These are phyloP conservation scores for Pestalotiopsis fici DNA, from an alignment of 2,329 filamentous ascomycete genomes.

Conservation along the genomic window DNA sequence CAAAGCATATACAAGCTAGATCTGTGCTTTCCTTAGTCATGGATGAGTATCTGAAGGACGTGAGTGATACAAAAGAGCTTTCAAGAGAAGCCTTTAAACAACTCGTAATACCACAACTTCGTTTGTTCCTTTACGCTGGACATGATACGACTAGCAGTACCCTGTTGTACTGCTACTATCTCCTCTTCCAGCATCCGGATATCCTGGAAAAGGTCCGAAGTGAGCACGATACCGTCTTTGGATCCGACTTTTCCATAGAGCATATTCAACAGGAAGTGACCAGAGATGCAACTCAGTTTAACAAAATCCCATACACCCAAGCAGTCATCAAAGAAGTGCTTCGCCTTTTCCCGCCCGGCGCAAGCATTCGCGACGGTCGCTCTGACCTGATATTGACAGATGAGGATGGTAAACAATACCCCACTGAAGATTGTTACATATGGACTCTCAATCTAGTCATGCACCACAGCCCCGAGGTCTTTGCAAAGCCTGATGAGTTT, in stretches of 20 bases:
- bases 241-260: slow-evolving; percentile 24
- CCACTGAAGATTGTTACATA: slow-evolving; percentile 18
- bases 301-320: slow-evolving; percentile 31
- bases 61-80: neutral
- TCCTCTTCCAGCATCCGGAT: slow-evolving; percentile 29
- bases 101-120: slow-evolving; percentile 17
- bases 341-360: slow-evolving; percentile 45
- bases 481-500: slow-evolving; percentile 32
- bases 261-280: slow-evolving; percentile 4
- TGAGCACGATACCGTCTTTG: slow-evolving; percentile 37
- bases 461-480: slow-evolving; percentile 34
- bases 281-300: neutral
- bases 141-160: slow-evolving; percentile 66
- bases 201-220: slow-evolving; percentile 29
- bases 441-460: slow-evolving; percentile 24
- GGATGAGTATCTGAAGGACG: slow-evolving; percentile 18
- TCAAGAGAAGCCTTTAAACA: slow-evolving; percentile 15
- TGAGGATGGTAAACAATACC: slow-evolving; percentile 35
- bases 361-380: slow-evolving; percentile 35
- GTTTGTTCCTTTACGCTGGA: slow-evolving; percentile 52
- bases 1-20: slow-evolving; percentile 5
- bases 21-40: slow-evolving; percentile 21
- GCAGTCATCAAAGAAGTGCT: slow-evolving; percentile 38
- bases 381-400: slow-evolving; percentile 34
- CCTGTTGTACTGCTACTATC: slow-evolving; percentile 47